These are phyloP conservation scores for Candida labiduridarum DNA, from an alignment of 1,139 yeast genomes.

Conservation along the genomic window DNA sequence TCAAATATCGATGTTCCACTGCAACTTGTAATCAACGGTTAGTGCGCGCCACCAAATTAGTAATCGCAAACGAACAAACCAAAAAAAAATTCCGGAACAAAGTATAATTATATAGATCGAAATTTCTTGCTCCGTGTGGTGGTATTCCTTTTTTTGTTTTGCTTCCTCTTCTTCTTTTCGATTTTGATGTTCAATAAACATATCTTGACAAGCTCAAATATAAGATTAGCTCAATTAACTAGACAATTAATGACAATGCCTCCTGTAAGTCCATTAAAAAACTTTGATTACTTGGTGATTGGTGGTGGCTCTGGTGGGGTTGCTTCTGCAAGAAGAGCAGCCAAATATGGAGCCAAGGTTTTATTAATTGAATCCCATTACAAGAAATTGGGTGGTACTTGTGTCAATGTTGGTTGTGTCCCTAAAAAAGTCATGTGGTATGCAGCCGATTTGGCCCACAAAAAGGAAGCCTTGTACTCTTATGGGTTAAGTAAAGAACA, in stretches of 20 bases:
- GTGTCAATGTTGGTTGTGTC: slow-evolving; percentile 99
- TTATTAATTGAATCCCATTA: slow-evolving; percentile 76
- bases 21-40: no score
- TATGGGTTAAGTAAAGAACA: slow-evolving; percentile 68
- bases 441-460: slow-evolving; percentile 85
- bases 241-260: slow-evolving; percentile 39
- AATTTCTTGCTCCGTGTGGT: neutral
- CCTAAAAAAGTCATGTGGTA: slow-evolving; percentile 99
- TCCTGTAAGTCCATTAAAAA: slow-evolving; percentile 44
- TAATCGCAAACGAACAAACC: neutral
- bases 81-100: neutral
- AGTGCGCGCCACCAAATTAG: neutral
- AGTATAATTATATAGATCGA: neutral
- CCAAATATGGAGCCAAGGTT: slow-evolving; percentile 88
- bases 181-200: slow-evolving; percentile 13
- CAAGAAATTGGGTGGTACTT: slow-evolving; percentile 85
- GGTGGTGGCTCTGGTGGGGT: slow-evolving; percentile 99
- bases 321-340: slow-evolving; percentile 96
- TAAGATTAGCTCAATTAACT: slow-evolving; percentile 29
- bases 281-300: slow-evolving; percentile 88
- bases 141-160: neutral
- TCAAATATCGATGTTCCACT: no score
- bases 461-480: slow-evolving; percentile 70
- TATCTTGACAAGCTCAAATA: slow-evolving; percentile 9
- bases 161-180: neutral